Evolutionary conservation across 768 basidiomycete genomes (phyloP).

Genomic region (Pisolithus microcarpus): DNA sequence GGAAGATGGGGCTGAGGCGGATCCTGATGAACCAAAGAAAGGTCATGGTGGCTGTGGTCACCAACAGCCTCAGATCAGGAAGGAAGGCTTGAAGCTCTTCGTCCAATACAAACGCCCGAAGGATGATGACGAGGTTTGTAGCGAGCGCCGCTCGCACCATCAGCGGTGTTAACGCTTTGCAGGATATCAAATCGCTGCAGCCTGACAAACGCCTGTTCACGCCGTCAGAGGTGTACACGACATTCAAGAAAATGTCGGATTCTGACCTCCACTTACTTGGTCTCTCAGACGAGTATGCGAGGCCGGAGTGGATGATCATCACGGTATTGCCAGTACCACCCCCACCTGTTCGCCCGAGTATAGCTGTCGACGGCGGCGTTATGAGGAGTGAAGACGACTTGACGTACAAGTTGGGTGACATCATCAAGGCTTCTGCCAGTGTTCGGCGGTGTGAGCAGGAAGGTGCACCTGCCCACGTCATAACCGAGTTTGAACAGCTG

Average conservation of each 20-base stretch:
- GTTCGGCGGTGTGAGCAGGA: slow-evolving; percentile 92
- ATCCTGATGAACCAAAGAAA: slow-evolving; percentile 66
- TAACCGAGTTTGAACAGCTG: slow-evolving; percentile 92
- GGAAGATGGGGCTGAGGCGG: slow-evolving; percentile 69
- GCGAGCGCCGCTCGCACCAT: slow-evolving; percentile 1
- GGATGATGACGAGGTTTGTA: slow-evolving; percentile 87
- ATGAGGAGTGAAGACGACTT: slow-evolving; percentile 98
- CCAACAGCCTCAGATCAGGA: slow-evolving; percentile 79
- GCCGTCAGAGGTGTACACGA: slow-evolving; percentile 83
- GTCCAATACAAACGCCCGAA: slow-evolving; percentile 92
- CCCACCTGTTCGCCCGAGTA: slow-evolving; percentile 95
- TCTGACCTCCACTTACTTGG: slow-evolving; percentile 84
- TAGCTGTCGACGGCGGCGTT: slow-evolving; percentile 92
- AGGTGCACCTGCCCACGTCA: slow-evolving; percentile 92
- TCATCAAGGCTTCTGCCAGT: slow-evolving; percentile 91
- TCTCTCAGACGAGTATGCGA: slow-evolving; percentile 90
- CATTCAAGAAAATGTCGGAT: slow-evolving; percentile 93
- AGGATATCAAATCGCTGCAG: slow-evolving; percentile 77
- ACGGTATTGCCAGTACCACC: slow-evolving; percentile 97
- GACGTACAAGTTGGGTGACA: slow-evolving; percentile 96
- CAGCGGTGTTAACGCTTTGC: slow-evolving; percentile 10
- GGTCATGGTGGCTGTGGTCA: slow-evolving; percentile 98
- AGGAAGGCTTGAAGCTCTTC: slow-evolving; percentile 93
- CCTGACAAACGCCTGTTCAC: slow-evolving; percentile 79
- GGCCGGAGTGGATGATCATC: slow-evolving; percentile 99